phyloP scores from a whole-genome alignment of 441 rosid genomes.

The Eutrema salsugineum region DNA sequence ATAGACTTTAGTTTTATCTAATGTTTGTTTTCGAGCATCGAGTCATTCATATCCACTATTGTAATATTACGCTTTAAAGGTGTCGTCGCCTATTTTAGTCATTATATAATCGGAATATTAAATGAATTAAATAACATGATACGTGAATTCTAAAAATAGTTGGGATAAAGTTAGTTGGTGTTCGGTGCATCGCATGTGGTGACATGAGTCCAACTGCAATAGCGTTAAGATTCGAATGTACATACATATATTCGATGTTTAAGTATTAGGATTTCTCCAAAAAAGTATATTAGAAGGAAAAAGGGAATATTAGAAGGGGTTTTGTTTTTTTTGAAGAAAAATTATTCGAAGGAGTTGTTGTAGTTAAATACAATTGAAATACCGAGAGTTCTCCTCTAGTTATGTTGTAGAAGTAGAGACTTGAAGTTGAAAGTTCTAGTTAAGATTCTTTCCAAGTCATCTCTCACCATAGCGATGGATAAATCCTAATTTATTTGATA shows the following conservation, averaged over 20 bases:
- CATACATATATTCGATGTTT: background rate
- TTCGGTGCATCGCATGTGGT: constrained; percentile 33
- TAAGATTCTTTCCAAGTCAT: too few species aligned
- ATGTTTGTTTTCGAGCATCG: background rate
- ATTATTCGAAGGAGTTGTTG: too few species aligned
- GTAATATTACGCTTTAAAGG: background rate
- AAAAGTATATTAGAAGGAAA: too few species aligned
- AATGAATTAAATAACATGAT: background rate
- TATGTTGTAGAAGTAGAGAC: too few species aligned
- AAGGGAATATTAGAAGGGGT: too few species aligned
- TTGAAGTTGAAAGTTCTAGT: too few species aligned
- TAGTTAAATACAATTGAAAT: too few species aligned
- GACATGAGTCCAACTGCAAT: constrained; percentile 33
- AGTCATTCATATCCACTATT: constrained; percentile 12
- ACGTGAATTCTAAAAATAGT: constrained; percentile 13
- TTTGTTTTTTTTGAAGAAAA: too few species aligned
- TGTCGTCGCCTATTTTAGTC: background rate
- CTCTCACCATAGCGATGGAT: too few species aligned
- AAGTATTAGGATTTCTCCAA: too few species aligned
- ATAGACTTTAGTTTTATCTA: background rate
- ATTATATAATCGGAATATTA: background rate
- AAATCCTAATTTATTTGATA: too few species aligned
- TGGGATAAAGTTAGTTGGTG: constrained; percentile 27
- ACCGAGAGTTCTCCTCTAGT: too few species aligned
- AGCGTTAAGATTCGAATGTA: constrained; percentile 22